Conservation (phyloP, 495 filamentous ascomycete genomes). For the Filosporella fistucella region DNA sequence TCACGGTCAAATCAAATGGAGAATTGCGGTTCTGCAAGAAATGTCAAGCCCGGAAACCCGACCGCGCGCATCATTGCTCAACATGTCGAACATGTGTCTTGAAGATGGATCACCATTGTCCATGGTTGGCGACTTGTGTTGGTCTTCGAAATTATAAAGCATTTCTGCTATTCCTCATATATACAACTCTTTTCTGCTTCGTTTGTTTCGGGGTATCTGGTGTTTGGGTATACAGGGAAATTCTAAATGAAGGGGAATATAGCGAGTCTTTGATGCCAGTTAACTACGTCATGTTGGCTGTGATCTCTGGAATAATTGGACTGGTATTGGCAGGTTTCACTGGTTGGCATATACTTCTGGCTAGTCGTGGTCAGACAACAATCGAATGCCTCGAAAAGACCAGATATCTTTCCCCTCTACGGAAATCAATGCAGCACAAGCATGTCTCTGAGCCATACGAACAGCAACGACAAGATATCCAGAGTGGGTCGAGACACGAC, state of each 20-base stretch:
- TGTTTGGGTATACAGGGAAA: slow-evolving; percentile 75
- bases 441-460: slow-evolving; percentile 52
- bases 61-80: slow-evolving; percentile 94
- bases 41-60: slow-evolving; percentile 88
- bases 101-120: slow-evolving; percentile 99
- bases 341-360: slow-evolving; percentile 85
- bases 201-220: slow-evolving; percentile 68
- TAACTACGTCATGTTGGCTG: slow-evolving; percentile 82
- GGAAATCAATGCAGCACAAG: slow-evolving; percentile 60
- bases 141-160: slow-evolving; percentile 93
- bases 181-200: slow-evolving; percentile 83
- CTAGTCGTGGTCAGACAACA: slow-evolving; percentile 74
- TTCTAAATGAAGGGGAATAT: slow-evolving; percentile 58
- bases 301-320: slow-evolving; percentile 86
- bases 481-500: slow-evolving; percentile 15
- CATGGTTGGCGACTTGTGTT: slow-evolving; percentile 95
- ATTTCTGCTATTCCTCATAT: slow-evolving; percentile 90
- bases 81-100: slow-evolving; percentile 88
- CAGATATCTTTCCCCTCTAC: slow-evolving; percentile 77
- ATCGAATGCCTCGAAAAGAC: slow-evolving; percentile 96
- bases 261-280: slow-evolving; percentile 75
- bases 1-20: slow-evolving; percentile 88
- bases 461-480: slow-evolving; percentile 70
- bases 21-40: slow-evolving; percentile 92
- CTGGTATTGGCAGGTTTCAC: slow-evolving; percentile 88